Conservation (phyloP, 352 stramenopile species). For the Blastocystis sp. region DNA sequence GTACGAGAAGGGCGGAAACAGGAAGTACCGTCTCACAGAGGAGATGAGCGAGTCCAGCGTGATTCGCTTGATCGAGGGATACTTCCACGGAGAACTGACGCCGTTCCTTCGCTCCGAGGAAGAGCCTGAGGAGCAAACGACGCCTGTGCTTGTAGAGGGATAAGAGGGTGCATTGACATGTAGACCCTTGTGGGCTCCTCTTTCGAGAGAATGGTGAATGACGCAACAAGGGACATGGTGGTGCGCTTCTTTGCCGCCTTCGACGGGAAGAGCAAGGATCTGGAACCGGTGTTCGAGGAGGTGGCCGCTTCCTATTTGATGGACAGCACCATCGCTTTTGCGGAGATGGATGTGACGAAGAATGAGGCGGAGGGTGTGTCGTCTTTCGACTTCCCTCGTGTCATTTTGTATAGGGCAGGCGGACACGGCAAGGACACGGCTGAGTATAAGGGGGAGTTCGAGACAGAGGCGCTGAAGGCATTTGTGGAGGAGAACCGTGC, state of each 20-base stretch:
- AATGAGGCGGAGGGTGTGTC: constrained; percentile 37
- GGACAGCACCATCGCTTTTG: constrained; percentile 28
- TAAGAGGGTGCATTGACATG: not conserved
- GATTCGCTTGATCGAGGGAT: constrained; percentile 7
- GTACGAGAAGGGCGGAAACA: not conserved
- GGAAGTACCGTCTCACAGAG: constrained; percentile 19
- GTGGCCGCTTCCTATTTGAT: not conserved
- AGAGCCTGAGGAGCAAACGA: not conserved
- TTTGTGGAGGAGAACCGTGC: constrained; percentile 33
- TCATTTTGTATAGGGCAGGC: constrained; percentile 44
- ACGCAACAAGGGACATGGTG: constrained; percentile 21
- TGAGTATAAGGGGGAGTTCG: constrained; percentile 10
- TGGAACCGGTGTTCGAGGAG: constrained; percentile 1
- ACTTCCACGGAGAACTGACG: constrained; percentile 10
- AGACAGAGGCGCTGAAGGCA: not conserved
- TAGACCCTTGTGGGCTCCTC: constrained; percentile 47
- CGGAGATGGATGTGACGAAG: constrained; percentile 42
- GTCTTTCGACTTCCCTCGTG: constrained; percentile 7
- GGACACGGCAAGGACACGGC: constrained; percentile 44
- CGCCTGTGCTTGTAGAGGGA: constrained; percentile 16
- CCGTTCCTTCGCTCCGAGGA: constrained; percentile 29
- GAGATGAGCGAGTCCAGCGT: constrained; percentile 14
- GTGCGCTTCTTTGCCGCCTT: constrained; percentile 38
- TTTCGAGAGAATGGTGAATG: constrained; percentile 36
- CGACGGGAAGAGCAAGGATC: constrained; percentile 45